phyloP scores from a whole-genome alignment of 2,329 filamentous ascomycete genomes.

The Thermoascus crustaceus region DNA sequence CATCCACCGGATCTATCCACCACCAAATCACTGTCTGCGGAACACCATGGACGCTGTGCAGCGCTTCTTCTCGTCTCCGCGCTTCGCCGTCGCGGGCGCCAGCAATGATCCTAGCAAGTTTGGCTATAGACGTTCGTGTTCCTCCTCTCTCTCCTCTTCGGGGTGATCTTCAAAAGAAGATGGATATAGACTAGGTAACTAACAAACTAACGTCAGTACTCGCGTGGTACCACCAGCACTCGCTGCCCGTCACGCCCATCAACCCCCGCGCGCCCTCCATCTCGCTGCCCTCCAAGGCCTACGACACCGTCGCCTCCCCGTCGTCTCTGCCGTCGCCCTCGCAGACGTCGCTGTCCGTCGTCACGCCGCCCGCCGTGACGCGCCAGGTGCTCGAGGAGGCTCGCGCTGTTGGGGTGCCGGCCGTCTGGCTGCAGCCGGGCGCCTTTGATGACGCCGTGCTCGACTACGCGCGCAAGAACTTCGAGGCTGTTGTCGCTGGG shows the following conservation, averaged over 20 bases:
- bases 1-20: no score
- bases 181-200: no score
- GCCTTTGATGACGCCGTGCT: conserved; percentile 72
- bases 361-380: conserved; percentile 77
- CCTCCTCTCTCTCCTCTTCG: conserved; percentile 4
- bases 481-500: conserved; percentile 60
- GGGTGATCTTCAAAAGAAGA: no score
- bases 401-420: conserved; percentile 59
- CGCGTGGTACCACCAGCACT: conserved; percentile 74
- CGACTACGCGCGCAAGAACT: conserved; percentile 59
- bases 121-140: conserved; percentile 65
- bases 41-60: conserved; percentile 52
- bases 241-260: conserved; percentile 70
- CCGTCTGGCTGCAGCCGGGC: conserved; percentile 87
- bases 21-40: no score
- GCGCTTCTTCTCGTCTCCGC: conserved; percentile 69
- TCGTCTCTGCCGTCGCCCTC: conserved; percentile 56
- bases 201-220: conserved; percentile 57
- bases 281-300: conserved; percentile 49
- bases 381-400: conserved; percentile 68
- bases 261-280: conserved; percentile 66
- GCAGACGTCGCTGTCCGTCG: conserved; percentile 71
- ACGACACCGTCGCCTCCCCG: conserved; percentile 59
- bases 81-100: conserved; percentile 84
- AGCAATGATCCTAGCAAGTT: conserved; percentile 78